Evolutionary conservation across 1,284 basidiomycete genomes (phyloP).

Genomic region (Moniliella sp.): DNA sequence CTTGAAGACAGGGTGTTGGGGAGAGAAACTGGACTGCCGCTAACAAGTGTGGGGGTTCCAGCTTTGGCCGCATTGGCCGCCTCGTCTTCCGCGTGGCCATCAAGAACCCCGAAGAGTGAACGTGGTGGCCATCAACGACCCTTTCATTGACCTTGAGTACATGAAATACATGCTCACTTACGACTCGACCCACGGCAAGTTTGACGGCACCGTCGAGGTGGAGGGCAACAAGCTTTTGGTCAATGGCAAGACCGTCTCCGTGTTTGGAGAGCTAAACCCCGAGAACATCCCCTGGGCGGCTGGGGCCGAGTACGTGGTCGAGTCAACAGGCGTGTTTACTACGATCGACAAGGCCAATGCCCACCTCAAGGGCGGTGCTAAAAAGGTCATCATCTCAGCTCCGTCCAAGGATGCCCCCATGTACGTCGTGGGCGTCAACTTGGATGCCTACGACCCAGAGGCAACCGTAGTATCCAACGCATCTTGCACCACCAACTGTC

Average conservation of each 20-base stretch:
- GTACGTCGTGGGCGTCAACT: conserved; percentile 67
- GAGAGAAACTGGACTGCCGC: too few species aligned
- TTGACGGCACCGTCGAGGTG: conserved; percentile 61
- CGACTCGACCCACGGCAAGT: conserved; percentile 89
- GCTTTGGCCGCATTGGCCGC: too few species aligned
- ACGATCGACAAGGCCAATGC: conserved; percentile 64
- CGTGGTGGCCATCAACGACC: conserved; percentile 38
- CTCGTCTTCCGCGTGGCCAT: too few species aligned
- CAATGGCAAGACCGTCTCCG: conserved; percentile 55
- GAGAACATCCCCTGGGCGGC: conserved; percentile 64
- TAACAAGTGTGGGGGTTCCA: too few species aligned
- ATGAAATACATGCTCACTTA: too few species aligned
- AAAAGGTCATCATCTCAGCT: conserved; percentile 99
- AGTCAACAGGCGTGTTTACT: conserved; percentile 99
- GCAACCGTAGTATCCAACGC: conserved; percentile 87
- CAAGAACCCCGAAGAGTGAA: too few species aligned
- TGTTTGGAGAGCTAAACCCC: conserved; percentile 68
- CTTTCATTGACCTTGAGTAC: conserved; percentile 80
- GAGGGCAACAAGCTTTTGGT: conserved; percentile 78
- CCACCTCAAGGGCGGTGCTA: conserved; percentile 95
- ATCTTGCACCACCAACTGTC: conserved; percentile 89
- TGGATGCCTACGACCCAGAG: conserved; percentile 78
- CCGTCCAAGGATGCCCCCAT: conserved; percentile 96
- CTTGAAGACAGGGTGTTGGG: too few species aligned
- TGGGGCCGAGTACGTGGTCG: conserved; percentile 81